Base-by-base conservation (phyloP, 192 early-diverging fungal species). In the Coemansia sp. region DNA sequence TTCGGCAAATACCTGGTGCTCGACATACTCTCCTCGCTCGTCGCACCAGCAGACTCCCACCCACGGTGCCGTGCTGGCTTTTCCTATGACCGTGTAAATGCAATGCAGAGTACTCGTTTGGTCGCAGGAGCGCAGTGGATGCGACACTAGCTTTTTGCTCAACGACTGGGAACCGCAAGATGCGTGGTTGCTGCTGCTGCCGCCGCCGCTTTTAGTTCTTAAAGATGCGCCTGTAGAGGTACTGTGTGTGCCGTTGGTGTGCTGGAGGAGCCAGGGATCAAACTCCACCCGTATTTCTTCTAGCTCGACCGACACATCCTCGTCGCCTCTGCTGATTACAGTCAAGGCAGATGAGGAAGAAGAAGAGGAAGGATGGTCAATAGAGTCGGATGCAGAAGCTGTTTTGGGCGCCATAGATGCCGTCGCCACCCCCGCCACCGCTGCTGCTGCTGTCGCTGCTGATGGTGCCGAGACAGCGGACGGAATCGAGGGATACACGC, bases 11-110 rank as follows among this genome's bases (percentile, higher is more conserved):
- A 67, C 60, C 25, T 64, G 69, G 51, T 80, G 77, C 42, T 74
- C 71, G 29, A 74, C 62, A 24, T 71, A 80, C 68, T 80, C 77
- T 34, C 71, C 75, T n/a, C 72, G 77, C 68, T 80, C 77, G 55
- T 80, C 77, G 62, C 77, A 80, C 68, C 65, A 80, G 47, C 72
- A 80, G 4, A 71, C 72, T 5, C 62, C 72, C 2, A 74, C n/a
- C 77, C 77, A 74, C 20, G 9, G 24, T 25, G 49, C 22, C 23
- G 36, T 34, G 52, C 9, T 18, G 19, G 9, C 7, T 46, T 32
- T 19, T n/a, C 32, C 14, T 5, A 71, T 27, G 10, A 65, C 59
- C 23, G 46, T 48, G 67, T 78, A 78, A 3, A 72, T 57, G 52
- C 75, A 78, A 58, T 78, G 75, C 24, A 78, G 63, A 8, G 75